Base-by-base conservation (phyloP, 164 flowering plant genomes). In the Protea cynaroides region DNA sequence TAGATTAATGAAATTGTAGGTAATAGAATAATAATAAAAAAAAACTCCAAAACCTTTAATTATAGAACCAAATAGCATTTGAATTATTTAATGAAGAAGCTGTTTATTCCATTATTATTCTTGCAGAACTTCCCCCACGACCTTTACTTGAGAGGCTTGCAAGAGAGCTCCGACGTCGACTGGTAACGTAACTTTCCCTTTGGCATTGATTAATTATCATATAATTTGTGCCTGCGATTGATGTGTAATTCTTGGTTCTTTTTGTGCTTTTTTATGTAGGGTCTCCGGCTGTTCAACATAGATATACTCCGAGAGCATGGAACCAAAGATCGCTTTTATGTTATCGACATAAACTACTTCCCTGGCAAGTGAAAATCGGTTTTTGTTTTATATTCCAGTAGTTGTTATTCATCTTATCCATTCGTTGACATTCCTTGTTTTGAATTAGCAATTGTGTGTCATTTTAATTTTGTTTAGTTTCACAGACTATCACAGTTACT, bases 261-360 rank as follows among this genome's bases (percentile, higher is more conserved):
- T 44, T n/a, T 18, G 15, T 58, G 25, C 47, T 59, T 47, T 59
- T 12, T n/a, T 5, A 60, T 55, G 56, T 70, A 82, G 89, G 89
- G 89, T 49, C 86, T 84, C 22, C 76, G 76, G 37, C 66, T 84
- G 65, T 84, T 84, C 77, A 84, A 84, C 72, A 53, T 84, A 50
- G 90, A 85, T 69, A 78, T 85, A 0, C 83, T 85, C 46, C 68
- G 90, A 25, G 83, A 85, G 69, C 79, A 79, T 69, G 90, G 87
- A 25, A 76, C 68, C 34, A 64, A 71, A 65, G 80, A 85, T 70
- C 74, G 25, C 3, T 85, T 74, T 58, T 85, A 83, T 78, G 86
- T 85, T 61, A 85, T 85, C 19, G 90, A 85, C 76, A 85, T 85
- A 18, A 85, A 85, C 56, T 85, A 85, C 67, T 85, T 85, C 66